Conservation (phyloP, 495 filamentous ascomycete genomes). For the Penicillium angulare region DNA sequence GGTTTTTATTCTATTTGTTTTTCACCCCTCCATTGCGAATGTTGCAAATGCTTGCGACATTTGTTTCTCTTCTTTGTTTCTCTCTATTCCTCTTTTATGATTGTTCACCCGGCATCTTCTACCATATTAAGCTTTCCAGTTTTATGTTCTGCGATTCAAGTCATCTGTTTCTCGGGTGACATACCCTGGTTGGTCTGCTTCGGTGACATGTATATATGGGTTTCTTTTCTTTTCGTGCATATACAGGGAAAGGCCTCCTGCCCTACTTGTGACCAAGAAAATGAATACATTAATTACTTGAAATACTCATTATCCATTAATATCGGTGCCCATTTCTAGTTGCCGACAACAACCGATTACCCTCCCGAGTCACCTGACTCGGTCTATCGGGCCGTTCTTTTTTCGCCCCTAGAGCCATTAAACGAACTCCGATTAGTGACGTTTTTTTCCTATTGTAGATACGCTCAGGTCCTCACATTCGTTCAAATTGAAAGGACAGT, state of each 20-base stretch:
- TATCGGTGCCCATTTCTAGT: not conserved
- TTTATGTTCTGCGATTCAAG: not conserved
- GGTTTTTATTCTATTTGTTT: constrained; percentile 20
- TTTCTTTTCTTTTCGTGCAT: constrained; percentile 22
- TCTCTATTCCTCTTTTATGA: no score
- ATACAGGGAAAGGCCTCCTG: constrained; percentile 5
- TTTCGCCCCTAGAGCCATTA: constrained; percentile 15
- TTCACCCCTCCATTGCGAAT: constrained; percentile 11
- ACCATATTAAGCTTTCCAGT: not conserved
- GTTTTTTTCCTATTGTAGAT: constrained; percentile 1
- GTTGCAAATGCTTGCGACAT: constrained; percentile 1
- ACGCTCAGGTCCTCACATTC: not conserved
- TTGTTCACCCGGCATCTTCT: no score
- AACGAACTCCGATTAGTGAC: not conserved
- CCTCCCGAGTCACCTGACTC: constrained; percentile 31
- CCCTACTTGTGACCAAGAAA: not conserved
- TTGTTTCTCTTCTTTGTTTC: not conserved
- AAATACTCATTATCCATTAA: not conserved
- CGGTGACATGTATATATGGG: constrained; percentile 27
- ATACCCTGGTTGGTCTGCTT: constrained; percentile 19
- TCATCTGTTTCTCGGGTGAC: constrained; percentile 8
- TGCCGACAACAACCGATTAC: not conserved
- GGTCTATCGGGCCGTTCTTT: constrained; percentile 16
- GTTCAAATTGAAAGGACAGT: not conserved
- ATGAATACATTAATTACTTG: not conserved